Evolutionary conservation across 306 rosid genomes (phyloP), one percentile per base, ranked within the genome.

Genomic region (Prunus mira): DNA sequence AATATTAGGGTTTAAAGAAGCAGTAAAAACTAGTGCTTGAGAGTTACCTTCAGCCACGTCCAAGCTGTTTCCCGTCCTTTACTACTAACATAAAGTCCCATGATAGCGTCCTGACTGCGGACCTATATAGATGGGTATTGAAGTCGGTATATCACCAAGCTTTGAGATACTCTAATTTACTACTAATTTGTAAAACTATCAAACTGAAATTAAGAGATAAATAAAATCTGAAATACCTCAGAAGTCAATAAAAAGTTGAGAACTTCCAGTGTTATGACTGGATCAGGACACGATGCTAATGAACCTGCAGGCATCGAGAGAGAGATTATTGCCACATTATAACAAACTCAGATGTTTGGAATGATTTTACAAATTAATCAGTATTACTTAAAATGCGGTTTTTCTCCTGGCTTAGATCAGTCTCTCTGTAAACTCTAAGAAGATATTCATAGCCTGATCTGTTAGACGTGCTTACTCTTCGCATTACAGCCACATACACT

Each of bases 391-490:
- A 83, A 86, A 95, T 84, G 76, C 96, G 91, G 55, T 90, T 90
- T 87, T 89, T 95, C 89, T 95, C 97, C 87, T 90, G 93, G 84
- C 97, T 90, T 32, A 86, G 75, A 82, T 92, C 98, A 69, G 87
- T 84, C 86, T 95, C 98, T 79, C 91, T 86, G 58, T 95, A 92
- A 45, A 95, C 56, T 84, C 88, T 88, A 77, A 92, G 81, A 65
- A 92, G 97, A 56, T 93, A 89, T 70, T 92, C 98, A 74, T 84
- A 90, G 79, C 79, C 93, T 52, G 55, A 76, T 76, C 88, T 85
- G 78, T 90, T 86, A 18, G 91, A 88, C 45, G 74, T 73, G 75
- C 68, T 88, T 65, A 85, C 90, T 77, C 78, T 80, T 67, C 67
- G 91, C 96, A 95, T 92, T 62, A 92, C 90, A 65, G 91, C 96